Conservation (phyloP, 75 land plant genomes). For the Chamaecyparis obtusa region DNA sequence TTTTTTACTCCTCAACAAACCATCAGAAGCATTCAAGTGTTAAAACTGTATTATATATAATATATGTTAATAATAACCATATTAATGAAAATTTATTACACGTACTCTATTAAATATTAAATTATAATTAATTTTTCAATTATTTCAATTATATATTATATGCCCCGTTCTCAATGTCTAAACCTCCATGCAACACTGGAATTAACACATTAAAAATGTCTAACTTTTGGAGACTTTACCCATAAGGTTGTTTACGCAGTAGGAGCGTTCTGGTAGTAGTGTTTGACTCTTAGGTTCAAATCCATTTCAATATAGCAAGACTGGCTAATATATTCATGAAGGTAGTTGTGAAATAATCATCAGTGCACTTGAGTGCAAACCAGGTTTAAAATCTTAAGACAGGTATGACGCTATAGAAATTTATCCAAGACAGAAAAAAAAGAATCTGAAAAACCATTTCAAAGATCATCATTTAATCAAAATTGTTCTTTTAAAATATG, state of each 20-base stretch:
- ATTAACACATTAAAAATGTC: too few species aligned
- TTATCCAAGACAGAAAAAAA: too few species aligned
- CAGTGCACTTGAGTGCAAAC: not conserved
- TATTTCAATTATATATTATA: too few species aligned
- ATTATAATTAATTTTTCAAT: too few species aligned
- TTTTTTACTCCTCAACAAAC: too few species aligned
- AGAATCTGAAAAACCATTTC: not conserved
- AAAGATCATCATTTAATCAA: not conserved
- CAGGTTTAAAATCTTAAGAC: not conserved
- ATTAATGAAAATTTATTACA: too few species aligned
- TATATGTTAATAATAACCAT: too few species aligned
- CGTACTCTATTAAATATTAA: too few species aligned
- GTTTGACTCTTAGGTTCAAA: not conserved
- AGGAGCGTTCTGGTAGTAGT: not conserved
- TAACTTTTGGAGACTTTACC: not conserved
- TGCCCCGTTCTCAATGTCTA: too few species aligned
- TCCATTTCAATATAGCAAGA: not conserved
- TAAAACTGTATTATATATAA: too few species aligned
- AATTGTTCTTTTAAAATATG: not conserved
- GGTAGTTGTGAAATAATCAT: not conserved
- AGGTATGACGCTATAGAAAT: not conserved
- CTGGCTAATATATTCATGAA: not conserved
- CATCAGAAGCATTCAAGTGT: too few species aligned
- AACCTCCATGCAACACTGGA: too few species aligned
- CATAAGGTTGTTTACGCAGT: not conserved